A percentile compares a stretch with the other conserved stretches of the same genome.
These are phyloP conservation scores for Heteromeles arbutifolia DNA, from an alignment of 306 rosid genomes.

Conservation along the genomic window DNA sequence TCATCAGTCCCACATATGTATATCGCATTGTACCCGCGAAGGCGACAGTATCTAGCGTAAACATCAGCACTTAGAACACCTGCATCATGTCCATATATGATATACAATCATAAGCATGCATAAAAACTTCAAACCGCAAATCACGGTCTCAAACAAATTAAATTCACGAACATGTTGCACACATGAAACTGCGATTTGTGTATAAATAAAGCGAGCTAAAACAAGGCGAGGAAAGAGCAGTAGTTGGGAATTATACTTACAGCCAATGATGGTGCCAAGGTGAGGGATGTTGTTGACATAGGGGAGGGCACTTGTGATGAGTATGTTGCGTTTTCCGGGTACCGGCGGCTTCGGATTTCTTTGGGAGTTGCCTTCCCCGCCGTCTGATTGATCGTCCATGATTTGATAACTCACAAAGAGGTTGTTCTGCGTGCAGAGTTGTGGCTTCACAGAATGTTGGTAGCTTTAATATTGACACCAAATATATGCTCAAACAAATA, in stretches of 20 bases:
- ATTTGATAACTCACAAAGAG: background rate
- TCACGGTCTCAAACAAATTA: background rate
- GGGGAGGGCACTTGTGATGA: slow-evolving; percentile 75
- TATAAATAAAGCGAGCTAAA: background rate
- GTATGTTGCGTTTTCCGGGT: slow-evolving; percentile 62
- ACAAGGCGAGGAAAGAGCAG: background rate
- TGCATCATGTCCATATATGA: background rate
- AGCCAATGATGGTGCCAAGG: slow-evolving; percentile 68
- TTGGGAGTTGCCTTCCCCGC: background rate
- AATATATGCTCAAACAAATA: background rate
- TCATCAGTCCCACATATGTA: slow-evolving; percentile 79
- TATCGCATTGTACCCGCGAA: slow-evolving; percentile 55
- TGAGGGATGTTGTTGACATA: slow-evolving; percentile 78
- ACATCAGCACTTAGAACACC: slow-evolving; percentile 77
- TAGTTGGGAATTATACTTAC: slow-evolving; percentile 11
- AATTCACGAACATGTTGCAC: background rate
- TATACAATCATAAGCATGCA: background rate
- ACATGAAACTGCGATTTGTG: too few relatives aligned
- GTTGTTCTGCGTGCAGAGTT: background rate
- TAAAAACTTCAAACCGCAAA: too few relatives aligned
- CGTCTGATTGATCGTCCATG: slow-evolving; percentile 9
- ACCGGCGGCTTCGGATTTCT: slow-evolving; percentile 40
- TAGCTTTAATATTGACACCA: background rate
- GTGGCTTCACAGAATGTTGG: background rate
- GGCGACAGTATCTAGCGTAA: slow-evolving; percentile 57